phyloP scores from a whole-genome alignment of 306 rosid genomes.

The Cucurbita pepo region DNA sequence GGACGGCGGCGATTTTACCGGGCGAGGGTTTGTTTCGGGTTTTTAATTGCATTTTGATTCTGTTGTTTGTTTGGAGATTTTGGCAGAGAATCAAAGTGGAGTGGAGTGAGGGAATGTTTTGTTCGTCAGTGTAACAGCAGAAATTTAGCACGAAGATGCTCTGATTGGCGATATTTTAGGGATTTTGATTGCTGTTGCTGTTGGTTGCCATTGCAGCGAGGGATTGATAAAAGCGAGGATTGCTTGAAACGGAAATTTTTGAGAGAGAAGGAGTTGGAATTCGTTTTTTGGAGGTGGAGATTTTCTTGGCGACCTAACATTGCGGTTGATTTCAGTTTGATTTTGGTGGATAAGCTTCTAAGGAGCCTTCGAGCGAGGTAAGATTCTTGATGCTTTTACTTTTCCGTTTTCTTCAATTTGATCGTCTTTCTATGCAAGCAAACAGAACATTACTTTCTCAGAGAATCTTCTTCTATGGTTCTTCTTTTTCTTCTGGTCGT shows the following conservation, averaged over 20 bases:
- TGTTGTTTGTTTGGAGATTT: neutral
- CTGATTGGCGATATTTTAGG: slow-evolving; percentile 1
- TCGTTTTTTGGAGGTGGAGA: neutral
- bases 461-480: neutral
- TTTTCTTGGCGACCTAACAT: neutral
- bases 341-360: neutral
- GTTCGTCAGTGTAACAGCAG: neutral
- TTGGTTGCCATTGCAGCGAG: neutral
- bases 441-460: slow-evolving; percentile 12
- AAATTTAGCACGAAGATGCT: slow-evolving; percentile 1
- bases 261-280: neutral
- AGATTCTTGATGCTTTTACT: neutral
- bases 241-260: neutral
- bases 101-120: neutral
- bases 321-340: neutral
- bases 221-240: neutral
- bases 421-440: slow-evolving; percentile 8
- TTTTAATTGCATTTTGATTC: neutral
- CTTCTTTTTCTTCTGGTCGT: neutral
- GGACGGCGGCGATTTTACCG: slow-evolving; percentile 9
- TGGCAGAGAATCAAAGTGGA: neutral
- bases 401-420: neutral
- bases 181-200: slow-evolving; percentile 5
- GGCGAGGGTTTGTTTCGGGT: neutral
- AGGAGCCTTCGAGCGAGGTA: slow-evolving; percentile 4